Conservation (phyloP, 2,329 filamentous ascomycete species). For the Pseudogymnoascus sp. region DNA sequence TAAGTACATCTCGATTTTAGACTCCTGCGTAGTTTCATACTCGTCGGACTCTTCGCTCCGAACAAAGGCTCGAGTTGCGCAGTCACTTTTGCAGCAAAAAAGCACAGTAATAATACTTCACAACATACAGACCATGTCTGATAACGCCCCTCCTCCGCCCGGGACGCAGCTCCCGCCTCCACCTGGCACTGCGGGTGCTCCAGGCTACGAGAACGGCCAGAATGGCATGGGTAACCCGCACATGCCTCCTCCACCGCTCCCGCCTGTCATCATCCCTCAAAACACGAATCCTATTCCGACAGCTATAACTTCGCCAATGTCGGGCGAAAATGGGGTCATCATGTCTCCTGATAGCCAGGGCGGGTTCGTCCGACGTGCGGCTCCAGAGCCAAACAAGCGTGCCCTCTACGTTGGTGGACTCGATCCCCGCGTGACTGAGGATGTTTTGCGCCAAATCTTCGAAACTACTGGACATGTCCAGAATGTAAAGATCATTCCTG, state of each 20-base stretch:
- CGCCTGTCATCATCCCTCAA: constrained; percentile 79
- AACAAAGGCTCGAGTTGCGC: constrained; percentile 1
- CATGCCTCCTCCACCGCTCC: constrained; percentile 84
- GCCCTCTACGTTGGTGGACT: constrained; percentile 93
- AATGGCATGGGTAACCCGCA: constrained; percentile 66
- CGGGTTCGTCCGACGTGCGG: constrained; percentile 78
- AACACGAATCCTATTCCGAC: constrained; percentile 95
- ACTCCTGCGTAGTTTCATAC: constrained; percentile 5
- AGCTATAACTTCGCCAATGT: constrained; percentile 82
- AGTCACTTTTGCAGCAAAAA: constrained; percentile 3
- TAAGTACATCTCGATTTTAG: constrained; percentile 9
- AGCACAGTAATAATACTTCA: background rate
- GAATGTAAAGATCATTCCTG: constrained; percentile 98
- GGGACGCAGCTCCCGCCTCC: constrained; percentile 62
- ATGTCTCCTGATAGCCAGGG: constrained; percentile 81
- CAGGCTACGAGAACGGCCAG: constrained; percentile 71
- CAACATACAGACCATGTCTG: constrained; percentile 57
- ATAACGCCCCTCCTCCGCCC: constrained; percentile 58
- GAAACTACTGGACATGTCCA: constrained; percentile 97
- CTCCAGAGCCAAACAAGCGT: constrained; percentile 97
- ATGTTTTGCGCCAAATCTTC: constrained; percentile 94
- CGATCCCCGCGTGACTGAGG: constrained; percentile 91
- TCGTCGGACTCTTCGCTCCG: constrained; percentile 3
- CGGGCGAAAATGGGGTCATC: constrained; percentile 57
- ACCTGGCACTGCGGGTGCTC: constrained; percentile 59